Conservation (phyloP, 2,329 filamentous ascomycete species). For the Sarocladium strictum region DNA sequence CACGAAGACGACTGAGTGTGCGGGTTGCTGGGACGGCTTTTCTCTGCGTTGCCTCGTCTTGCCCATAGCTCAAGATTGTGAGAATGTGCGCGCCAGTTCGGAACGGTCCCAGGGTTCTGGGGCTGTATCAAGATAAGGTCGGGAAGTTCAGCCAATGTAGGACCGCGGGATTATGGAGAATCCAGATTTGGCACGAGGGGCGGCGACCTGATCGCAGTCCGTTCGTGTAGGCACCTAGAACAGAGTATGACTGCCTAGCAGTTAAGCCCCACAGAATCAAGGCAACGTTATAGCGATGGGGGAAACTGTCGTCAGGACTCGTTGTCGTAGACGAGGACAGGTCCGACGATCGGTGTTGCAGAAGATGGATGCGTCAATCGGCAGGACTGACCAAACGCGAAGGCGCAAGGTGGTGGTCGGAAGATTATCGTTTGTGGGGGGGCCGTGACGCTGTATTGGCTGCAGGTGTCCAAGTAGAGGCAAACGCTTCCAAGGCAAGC, state of each 20-base stretch:
- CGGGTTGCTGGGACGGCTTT: not conserved
- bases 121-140: too few species aligned
- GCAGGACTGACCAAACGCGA: not conserved
- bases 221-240: not conserved
- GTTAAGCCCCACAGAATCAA: constrained; percentile 1
- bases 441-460: not conserved
- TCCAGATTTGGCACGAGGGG: too few species aligned
- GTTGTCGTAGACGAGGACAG: not conserved
- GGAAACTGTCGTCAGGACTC: not conserved
- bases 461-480: not conserved
- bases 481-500: not conserved
- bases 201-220: not conserved
- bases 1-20: constrained; percentile 23
- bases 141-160: too few species aligned
- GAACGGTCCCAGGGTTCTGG: not conserved
- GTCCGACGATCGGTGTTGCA: not conserved
- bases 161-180: too few species aligned
- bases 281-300: not conserved
- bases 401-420: not conserved
- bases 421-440: constrained; percentile 2
- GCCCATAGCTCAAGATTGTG: constrained; percentile 31
- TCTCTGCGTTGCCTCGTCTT: constrained; percentile 38
- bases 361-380: not conserved
- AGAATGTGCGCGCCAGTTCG: not conserved
- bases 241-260: not conserved